Conservation (phyloP, 805 yeast species). For the Kuraishia piskuri region DNA sequence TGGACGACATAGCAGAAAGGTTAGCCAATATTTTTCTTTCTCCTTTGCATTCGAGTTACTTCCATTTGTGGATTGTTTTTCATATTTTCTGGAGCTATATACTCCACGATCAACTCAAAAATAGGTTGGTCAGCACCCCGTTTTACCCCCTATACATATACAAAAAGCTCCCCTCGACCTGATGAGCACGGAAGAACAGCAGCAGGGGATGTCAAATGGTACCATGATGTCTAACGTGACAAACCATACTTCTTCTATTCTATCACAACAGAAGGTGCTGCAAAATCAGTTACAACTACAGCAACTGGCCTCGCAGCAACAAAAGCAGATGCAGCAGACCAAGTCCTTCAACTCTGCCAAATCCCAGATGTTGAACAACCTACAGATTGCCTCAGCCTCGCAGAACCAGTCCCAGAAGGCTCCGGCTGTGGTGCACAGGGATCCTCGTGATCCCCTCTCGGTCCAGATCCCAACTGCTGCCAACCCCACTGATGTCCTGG, state of each 20-base stretch:
- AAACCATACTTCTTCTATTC: constrained; percentile 9
- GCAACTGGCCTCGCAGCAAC: constrained; percentile 33
- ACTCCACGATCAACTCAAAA: too few species aligned
- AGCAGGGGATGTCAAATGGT: not conserved
- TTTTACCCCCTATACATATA: not conserved
- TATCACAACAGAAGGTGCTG: constrained; percentile 34
- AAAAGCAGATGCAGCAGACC: constrained; percentile 29
- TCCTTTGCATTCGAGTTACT: too few species aligned
- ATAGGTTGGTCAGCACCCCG: not conserved
- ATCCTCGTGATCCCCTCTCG: constrained; percentile 40
- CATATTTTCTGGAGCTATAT: too few species aligned
- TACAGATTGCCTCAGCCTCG: constrained; percentile 12
- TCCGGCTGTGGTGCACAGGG: constrained; percentile 16
- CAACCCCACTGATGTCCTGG: constrained; percentile 82
- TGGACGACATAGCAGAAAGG: not conserved
- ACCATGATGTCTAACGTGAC: constrained; percentile 3
- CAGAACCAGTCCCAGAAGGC: constrained; percentile 4
- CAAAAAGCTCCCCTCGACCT: not conserved
- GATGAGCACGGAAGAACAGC: too few species aligned
- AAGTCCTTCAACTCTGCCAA: constrained; percentile 29
- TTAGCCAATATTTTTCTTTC: too few species aligned
- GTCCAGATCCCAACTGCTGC: constrained; percentile 48
- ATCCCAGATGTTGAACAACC: constrained; percentile 16
- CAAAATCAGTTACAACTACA: constrained; percentile 39
- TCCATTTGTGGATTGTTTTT: too few species aligned